Conservation (phyloP, 352 stramenopile species). For the Globisporangium spiculum region DNA sequence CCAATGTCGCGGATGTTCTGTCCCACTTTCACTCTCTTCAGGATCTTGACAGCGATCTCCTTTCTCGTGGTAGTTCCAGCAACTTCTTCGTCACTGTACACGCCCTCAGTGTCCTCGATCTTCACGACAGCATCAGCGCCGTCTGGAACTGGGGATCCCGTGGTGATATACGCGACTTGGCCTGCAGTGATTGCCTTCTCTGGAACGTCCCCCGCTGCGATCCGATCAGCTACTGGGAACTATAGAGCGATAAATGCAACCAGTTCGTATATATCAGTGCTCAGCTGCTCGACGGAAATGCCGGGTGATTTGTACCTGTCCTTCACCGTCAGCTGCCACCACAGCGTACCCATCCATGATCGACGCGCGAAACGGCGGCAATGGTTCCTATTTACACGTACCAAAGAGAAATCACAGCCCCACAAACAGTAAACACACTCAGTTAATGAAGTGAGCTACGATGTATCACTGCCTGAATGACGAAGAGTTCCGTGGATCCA, state of each 20-base stretch:
- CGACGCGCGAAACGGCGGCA: conserved; percentile 94
- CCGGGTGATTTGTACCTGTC: conserved; percentile 33
- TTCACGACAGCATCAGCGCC: conserved; percentile 92
- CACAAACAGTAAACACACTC: conserved; percentile 19
- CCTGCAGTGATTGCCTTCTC: conserved; percentile 33
- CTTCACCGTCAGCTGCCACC: conserved; percentile 73
- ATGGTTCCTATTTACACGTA: conserved; percentile 50
- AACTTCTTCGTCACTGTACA: conserved; percentile 30
- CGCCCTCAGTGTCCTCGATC: conserved; percentile 89
- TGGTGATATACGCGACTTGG: conserved; percentile 93
- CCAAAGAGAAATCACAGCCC: neutral
- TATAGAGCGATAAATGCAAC: conserved; percentile 12
- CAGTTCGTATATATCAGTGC: neutral
- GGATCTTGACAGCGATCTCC: conserved; percentile 62
- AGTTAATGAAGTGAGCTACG: neutral
- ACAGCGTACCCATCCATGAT: conserved; percentile 99
- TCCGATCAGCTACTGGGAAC: conserved; percentile 67
- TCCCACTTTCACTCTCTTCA: conserved; percentile 48
- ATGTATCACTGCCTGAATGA: neutral
- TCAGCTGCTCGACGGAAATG: neutral
- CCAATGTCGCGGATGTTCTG: conserved; percentile 88
- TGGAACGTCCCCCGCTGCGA: conserved; percentile 63
- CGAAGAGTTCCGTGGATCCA: neutral
- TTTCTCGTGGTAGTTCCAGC: neutral
- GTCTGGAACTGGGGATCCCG: conserved; percentile 89